These are phyloP conservation scores for Pilaira anomala DNA, from an alignment of 192 early-diverging fungal species.

Conservation along the genomic window DNA sequence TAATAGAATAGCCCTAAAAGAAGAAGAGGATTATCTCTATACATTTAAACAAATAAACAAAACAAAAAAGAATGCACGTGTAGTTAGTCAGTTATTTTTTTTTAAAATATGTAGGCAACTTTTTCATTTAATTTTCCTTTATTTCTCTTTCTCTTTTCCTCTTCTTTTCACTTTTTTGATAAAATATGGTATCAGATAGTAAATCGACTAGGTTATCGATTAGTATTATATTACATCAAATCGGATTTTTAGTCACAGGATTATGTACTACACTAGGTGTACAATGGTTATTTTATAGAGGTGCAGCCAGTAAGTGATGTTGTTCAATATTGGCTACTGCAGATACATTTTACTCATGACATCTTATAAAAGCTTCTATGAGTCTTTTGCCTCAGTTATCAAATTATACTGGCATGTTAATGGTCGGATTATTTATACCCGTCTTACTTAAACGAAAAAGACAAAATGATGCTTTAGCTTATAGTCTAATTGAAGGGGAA, in stretches of 20 bases:
- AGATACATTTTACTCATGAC: background rate
- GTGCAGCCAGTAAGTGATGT: constrained; percentile 51
- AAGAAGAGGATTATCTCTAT: too few relatives aligned
- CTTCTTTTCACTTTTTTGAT: constrained; percentile 8
- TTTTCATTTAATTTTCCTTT: too few relatives aligned
- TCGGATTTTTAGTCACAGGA: constrained; percentile 48
- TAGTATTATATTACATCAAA: constrained; percentile 34
- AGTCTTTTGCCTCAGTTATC: constrained; percentile 29
- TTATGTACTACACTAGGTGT: constrained; percentile 50
- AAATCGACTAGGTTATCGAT: background rate
- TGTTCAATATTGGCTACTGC: background rate
- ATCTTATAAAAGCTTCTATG: constrained; percentile 14
- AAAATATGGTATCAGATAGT: constrained; percentile 2
- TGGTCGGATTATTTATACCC: constrained; percentile 41
- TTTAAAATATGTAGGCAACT: too few relatives aligned
- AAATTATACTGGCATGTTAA: constrained; percentile 38
- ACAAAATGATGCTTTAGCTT: background rate
- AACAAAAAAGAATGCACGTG: too few relatives aligned
- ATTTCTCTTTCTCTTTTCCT: background rate
- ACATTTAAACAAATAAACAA: too few relatives aligned
- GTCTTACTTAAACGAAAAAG: constrained; percentile 11
- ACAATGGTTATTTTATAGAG: constrained; percentile 59
- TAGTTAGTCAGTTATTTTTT: too few relatives aligned
- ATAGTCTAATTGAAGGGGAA: too few relatives aligned
- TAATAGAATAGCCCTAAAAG: too few relatives aligned